phyloP scores from a whole-genome alignment of 1,284 basidiomycete genomes.

The Volvariella volvacea region DNA sequence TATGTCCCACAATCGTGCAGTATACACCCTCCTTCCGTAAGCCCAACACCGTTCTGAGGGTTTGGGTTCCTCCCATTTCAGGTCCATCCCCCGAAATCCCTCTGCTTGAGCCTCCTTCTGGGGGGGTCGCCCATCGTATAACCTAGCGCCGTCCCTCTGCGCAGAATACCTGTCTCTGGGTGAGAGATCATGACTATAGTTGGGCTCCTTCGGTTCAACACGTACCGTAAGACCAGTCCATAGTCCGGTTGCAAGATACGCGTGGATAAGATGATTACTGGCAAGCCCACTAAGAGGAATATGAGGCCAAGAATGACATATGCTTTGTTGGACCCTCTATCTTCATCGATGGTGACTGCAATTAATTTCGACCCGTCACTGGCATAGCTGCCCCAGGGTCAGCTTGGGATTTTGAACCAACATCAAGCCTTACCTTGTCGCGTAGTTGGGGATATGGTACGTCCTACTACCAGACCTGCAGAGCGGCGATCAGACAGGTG shows the following conservation, averaged over 20 bases:
- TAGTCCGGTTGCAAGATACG: background rate
- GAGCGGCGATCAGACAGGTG: conserved; percentile 3
- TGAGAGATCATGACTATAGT: no score
- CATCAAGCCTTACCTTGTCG: conserved; percentile 21
- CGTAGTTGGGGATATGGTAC: conserved; percentile 30
- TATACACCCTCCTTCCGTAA: conserved; percentile 22
- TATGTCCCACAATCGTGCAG: conserved; percentile 18
- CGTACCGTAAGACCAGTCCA: no score
- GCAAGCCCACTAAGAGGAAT: conserved; percentile 19
- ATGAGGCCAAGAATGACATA: conserved; percentile 16
- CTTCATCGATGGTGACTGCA: conserved; percentile 24
- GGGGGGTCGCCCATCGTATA: background rate
- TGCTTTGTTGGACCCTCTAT: conserved; percentile 18
- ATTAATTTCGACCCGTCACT: conserved; percentile 27
- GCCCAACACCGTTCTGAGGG: conserved; percentile 16
- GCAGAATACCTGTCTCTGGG: no score
- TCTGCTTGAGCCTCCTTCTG: background rate
- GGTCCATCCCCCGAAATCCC: background rate
- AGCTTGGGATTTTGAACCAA: conserved; percentile 2
- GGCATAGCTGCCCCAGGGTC: conserved; percentile 20
- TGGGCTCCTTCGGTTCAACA: no score
- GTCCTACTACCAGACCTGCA: conserved; percentile 25
- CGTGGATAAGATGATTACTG: conserved; percentile 11
- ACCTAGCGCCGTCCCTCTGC: no score
- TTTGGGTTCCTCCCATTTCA: conserved; percentile 18